A percentile compares a stretch with the other conserved stretches of the same genome.
These are phyloP conservation scores for Purshia tridentata DNA, from an alignment of 306 rosid species.

Conservation along the genomic window DNA sequence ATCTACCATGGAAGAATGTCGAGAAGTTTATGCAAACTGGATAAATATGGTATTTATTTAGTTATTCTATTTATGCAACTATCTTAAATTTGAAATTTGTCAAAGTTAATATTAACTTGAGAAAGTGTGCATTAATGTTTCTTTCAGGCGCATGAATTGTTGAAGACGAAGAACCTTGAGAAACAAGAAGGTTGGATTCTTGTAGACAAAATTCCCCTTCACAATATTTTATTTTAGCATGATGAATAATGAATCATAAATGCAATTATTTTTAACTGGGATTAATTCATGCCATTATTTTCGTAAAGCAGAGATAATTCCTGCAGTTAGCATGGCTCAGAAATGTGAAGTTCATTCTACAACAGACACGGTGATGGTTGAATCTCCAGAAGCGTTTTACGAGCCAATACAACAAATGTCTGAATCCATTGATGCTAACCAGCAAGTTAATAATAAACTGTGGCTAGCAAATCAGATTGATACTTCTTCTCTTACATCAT, in stretches of 20 bases:
- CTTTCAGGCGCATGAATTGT: conserved; percentile 75
- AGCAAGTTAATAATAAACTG: conserved; percentile 30
- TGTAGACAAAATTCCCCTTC: conserved; percentile 20
- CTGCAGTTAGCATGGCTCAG: conserved; percentile 24
- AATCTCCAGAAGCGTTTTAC: conserved; percentile 46
- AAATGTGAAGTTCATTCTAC: conserved; percentile 38
- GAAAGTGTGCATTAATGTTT: conserved; percentile 11
- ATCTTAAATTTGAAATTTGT: conserved; percentile 14
- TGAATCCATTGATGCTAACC: conserved; percentile 24
- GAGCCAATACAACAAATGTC: conserved; percentile 34
- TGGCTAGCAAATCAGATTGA: conserved; percentile 39
- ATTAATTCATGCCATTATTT: conserved; percentile 24
- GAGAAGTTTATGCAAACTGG: conserved; percentile 77
- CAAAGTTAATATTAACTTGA: conserved; percentile 15
- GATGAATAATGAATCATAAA: background rate
- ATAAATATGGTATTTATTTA: conserved; percentile 52
- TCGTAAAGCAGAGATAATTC: conserved; percentile 38
- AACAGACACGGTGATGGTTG: conserved; percentile 40
- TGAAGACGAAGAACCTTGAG: conserved; percentile 59
- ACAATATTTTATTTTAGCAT: conserved; percentile 8
- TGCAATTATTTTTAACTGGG: background rate
- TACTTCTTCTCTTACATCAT: conserved; percentile 37
- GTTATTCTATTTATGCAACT: background rate
- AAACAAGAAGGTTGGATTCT: conserved; percentile 48
- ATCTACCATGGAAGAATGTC: conserved; percentile 90